Conservation (phyloP, 805 yeast species). For the Saccharomyces jurei region DNA sequence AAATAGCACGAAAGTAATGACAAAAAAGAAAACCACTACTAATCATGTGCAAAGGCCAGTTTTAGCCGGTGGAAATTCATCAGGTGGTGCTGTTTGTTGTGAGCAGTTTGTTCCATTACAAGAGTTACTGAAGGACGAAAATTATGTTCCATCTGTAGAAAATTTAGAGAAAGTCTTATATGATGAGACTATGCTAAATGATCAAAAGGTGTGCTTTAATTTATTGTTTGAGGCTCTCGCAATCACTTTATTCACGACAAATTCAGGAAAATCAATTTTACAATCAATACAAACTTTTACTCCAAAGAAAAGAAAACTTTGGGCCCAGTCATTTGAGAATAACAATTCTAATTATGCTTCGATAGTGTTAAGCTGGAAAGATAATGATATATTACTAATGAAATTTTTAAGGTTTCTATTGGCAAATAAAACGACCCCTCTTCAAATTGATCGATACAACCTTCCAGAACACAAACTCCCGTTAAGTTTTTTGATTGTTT, state of each 20-base stretch:
- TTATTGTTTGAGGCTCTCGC: slow-evolving; percentile 11
- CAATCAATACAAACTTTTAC: background rate
- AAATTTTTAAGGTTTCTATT: slow-evolving; percentile 11
- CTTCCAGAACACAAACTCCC: slow-evolving; percentile 2
- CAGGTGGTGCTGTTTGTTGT: background rate
- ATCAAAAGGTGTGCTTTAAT: background rate
- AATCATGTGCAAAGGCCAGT: background rate
- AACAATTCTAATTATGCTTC: background rate
- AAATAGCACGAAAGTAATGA: background rate
- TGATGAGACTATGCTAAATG: background rate
- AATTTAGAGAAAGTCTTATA: slow-evolving; percentile 1
- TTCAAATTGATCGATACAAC: slow-evolving; percentile 1
- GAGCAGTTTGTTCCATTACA: background rate
- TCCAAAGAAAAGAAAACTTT: background rate
- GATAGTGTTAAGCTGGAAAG: background rate
- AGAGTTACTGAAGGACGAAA: background rate
- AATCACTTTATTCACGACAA: slow-evolving; percentile 18
- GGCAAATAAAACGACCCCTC: slow-evolving; percentile 8
- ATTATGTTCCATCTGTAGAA: slow-evolving; percentile 4
- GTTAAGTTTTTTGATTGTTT: slow-evolving; percentile 2
- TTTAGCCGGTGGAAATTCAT: background rate
- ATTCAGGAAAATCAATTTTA: slow-evolving; percentile 17
- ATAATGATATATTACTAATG: slow-evolving; percentile 1
- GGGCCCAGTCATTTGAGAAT: slow-evolving; percentile 1
- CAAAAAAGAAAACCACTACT: background rate